Conservation (phyloP, 2,329 filamentous ascomycete genomes). For the Botrytis elliptica region DNA sequence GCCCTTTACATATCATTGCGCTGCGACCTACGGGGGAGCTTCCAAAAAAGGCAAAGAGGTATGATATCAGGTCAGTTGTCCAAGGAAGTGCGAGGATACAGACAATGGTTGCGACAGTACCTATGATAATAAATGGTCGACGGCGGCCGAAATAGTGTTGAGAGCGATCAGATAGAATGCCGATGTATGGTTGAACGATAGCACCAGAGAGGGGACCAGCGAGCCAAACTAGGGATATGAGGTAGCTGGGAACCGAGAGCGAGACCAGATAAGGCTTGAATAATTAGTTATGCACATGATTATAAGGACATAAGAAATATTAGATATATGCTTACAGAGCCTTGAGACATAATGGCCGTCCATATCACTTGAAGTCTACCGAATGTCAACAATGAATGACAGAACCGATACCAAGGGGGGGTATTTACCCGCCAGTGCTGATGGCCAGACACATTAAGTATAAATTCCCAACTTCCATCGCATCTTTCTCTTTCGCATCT, state of each 20-base stretch:
- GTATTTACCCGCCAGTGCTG: constrained; percentile 20
- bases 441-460: constrained; percentile 18
- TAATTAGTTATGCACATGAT: constrained; percentile 2
- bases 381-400: background rate
- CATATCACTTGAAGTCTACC: constrained; percentile 23
- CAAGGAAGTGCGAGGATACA: constrained; percentile 51
- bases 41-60: constrained; percentile 4
- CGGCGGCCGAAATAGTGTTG: constrained; percentile 46
- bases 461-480: background rate
- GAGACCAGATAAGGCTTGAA: constrained; percentile 39
- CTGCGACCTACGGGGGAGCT: background rate
- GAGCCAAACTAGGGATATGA: constrained; percentile 54
- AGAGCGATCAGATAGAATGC: constrained; percentile 51
- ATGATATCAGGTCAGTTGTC: constrained; percentile 44
- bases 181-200: constrained; percentile 54
- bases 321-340: constrained; percentile 17
- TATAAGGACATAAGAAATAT: background rate
- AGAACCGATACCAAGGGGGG: background rate
- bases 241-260: constrained; percentile 51
- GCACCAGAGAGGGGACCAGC: constrained; percentile 54
- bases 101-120: constrained; percentile 48
- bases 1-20: constrained; percentile 5
- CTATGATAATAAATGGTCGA: constrained; percentile 52
- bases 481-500: background rate
- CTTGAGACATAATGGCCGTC: constrained; percentile 23